Conservation (phyloP, 2,329 filamentous ascomycete genomes). For the Drechslerella coelobrocha region DNA sequence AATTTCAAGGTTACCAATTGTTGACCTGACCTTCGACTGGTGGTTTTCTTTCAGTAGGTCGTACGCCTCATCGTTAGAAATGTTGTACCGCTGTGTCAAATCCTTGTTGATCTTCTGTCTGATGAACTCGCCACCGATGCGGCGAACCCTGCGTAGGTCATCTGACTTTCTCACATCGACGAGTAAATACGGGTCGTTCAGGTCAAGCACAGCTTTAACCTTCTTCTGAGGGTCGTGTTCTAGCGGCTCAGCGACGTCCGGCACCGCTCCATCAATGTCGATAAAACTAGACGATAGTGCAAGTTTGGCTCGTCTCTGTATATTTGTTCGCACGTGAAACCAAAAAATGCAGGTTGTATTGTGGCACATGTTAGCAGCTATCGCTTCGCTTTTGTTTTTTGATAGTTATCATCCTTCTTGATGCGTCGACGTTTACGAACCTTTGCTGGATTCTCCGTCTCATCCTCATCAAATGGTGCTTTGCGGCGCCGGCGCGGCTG, state of each 20-base stretch:
- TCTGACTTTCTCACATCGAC: conserved; percentile 74
- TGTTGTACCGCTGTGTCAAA: conserved; percentile 84
- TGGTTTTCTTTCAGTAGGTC: conserved; percentile 96
- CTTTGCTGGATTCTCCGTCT: conserved; percentile 64
- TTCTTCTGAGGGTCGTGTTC: conserved; percentile 68
- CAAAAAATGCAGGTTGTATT: conserved; percentile 8
- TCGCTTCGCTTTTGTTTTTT: conserved; percentile 43
- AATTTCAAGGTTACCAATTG: conserved; percentile 86
- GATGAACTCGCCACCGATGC: conserved; percentile 65
- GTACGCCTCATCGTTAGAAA: conserved; percentile 95
- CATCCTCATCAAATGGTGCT: conserved; percentile 74
- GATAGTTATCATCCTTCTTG: conserved; percentile 47
- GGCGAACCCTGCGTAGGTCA: conserved; percentile 68
- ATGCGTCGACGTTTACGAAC: conserved; percentile 51
- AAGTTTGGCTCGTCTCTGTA: conserved; percentile 51
- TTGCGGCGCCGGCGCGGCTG: conserved; percentile 26
- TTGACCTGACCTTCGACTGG: conserved; percentile 92
- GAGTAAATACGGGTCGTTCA: conserved; percentile 86
- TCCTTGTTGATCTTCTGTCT: conserved; percentile 72
- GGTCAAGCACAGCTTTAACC: conserved; percentile 81
- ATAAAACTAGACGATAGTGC: conserved; percentile 49
- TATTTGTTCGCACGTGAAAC: conserved; percentile 16
- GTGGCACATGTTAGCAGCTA: conserved; percentile 33
- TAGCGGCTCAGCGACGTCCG: conserved; percentile 72
- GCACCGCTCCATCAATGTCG: conserved; percentile 60